Evolutionary conservation across 208 protist species (phyloP), one percentile per base, ranked within the genome.

Genomic region (Crithidia thermophila): DNA sequence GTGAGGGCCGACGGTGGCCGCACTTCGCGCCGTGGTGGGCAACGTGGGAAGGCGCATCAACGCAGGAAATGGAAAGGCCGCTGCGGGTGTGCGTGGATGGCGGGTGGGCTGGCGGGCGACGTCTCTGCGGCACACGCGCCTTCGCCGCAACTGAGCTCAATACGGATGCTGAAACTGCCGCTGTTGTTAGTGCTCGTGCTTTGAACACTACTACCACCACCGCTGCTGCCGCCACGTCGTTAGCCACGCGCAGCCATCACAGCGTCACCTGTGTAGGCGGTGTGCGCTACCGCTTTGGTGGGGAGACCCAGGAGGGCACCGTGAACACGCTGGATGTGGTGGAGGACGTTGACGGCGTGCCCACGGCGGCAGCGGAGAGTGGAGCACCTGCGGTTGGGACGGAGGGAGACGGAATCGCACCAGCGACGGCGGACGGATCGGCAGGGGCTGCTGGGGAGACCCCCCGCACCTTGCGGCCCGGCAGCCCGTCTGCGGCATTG

Each of bases 231-330:
- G 20, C 4, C 53, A 30, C 53, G 37, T 1, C 58, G 53, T 14
- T 23, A 51, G 14, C 39, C 14, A 46, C 63, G 16, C 51, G 84
- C 47, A 83, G 77, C 28, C 77, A 82, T 39, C 75, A 85, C 70
- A 84, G 67, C 30, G 71, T 62, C 45, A 87, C 72, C 18, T 21
- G 62, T 16, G 67, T 84, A 16, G 16, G 56, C 0, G 80, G 73
- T 11, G 46, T 45, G 8, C 61, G 77, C n/a, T 88, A 81, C 60
- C 70, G 87, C 13, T 93, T 93, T 60, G 87, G 87, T 14, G 87
- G 87, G 0, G 75, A 90, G 51, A 77, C 67, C 16, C 52, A 62
- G 25, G 45, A 60, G 4, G 82, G 79, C 21, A 84, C 70, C 13
- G 73, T 82, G 23, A 64, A 77, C 37, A 59, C 68, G 43, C 28